Evolutionary conservation across 2,329 filamentous ascomycete genomes (phyloP), one percentile per base, ranked within the genome.

Genomic region (Trichoderma pleuroti): DNA sequence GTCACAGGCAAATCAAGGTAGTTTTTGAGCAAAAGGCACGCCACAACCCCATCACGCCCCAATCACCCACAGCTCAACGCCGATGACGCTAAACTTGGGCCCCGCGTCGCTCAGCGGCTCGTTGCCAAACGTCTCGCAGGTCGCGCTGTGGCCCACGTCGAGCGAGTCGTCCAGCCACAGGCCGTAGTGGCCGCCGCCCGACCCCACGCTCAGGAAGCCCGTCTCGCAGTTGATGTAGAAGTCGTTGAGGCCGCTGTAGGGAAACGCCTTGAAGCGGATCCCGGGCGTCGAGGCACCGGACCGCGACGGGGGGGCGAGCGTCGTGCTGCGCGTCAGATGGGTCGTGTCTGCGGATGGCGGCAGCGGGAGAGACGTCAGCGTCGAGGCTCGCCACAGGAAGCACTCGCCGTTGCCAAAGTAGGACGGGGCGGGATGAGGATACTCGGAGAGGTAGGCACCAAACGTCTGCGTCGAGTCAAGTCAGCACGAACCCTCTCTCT

Each of bases 341-440:
- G 82, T 83, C 1, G 84, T 86, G 76, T 87, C 84, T 74, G 83
- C 81, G 5, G 86, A 88, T 0, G 85, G 84, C 7, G 85, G 85
- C 3, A 82, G 84, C 3, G 86, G 82, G 39, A 87, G 79, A 46
- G 84, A 88, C 9, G 87, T 84, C 32, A 90, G 78, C 16, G 85
- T 84, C 1, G 88, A 90, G 36, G 88, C 87, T 21, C 90, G 81
- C 78, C 88, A 91, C 72, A 91, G 87, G 62, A 91, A 99, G 81
- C 95, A 98, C 81, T 99, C 96, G 76, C 96, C 96, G 14, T 93
- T 98, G 76, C 96, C 96, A 80, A 93, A 99, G 84, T 97, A 99
- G 73, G 94, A 92, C 3, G 93, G 83, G 1, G 89, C 85, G 0
- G 93, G 93, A 75, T 92, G 92, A 12, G 95, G 94, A 64, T 92